Percentiles rank a stretch among this genome's conserved stretches.
Conservation (phyloP, 805 yeast genomes). For the Candida nitratophila region DNA sequence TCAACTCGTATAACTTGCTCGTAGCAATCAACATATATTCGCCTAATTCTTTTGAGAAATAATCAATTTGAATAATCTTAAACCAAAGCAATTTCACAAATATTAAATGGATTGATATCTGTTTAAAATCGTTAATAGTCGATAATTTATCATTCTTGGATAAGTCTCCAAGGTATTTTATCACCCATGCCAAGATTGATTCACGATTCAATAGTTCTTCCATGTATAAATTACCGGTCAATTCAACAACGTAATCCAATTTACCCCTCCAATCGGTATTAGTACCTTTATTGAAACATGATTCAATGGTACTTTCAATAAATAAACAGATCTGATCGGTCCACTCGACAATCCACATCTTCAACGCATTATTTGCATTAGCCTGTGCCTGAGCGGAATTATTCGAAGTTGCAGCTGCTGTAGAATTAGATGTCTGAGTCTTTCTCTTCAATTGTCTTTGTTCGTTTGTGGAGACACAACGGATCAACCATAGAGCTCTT, state of each 20-base stretch:
- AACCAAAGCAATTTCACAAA: constrained; percentile 66
- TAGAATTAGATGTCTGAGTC: constrained; percentile 10
- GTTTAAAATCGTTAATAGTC: constrained; percentile 15
- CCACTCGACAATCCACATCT: constrained; percentile 81
- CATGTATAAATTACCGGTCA: constrained; percentile 58
- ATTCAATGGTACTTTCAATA: constrained; percentile 43
- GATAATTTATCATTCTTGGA: constrained; percentile 8
- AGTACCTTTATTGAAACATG: constrained; percentile 21
- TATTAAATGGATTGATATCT: constrained; percentile 31
- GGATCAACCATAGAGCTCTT: constrained; percentile 89
- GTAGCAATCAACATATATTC: constrained; percentile 41
- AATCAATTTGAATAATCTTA: constrained; percentile 48
- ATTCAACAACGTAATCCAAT: constrained; percentile 52
- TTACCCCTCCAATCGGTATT: constrained; percentile 34
- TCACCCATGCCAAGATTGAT: constrained; percentile 56
- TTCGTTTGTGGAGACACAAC: constrained; percentile 81
- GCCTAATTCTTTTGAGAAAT: constrained; percentile 56
- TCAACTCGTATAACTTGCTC: constrained; percentile 12
- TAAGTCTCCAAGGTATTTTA: constrained; percentile 37
- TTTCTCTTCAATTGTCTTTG: constrained; percentile 50
- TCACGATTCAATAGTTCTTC: constrained; percentile 61
- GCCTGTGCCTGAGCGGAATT: constrained; percentile 1
- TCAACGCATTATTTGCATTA: constrained; percentile 28
- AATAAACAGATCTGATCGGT: constrained; percentile 71
- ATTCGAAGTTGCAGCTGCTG: constrained; percentile 4